These are phyloP conservation scores for Ceratocystis ficicola DNA, from an alignment of 2,329 filamentous ascomycete genomes.

Conservation along the genomic window DNA sequence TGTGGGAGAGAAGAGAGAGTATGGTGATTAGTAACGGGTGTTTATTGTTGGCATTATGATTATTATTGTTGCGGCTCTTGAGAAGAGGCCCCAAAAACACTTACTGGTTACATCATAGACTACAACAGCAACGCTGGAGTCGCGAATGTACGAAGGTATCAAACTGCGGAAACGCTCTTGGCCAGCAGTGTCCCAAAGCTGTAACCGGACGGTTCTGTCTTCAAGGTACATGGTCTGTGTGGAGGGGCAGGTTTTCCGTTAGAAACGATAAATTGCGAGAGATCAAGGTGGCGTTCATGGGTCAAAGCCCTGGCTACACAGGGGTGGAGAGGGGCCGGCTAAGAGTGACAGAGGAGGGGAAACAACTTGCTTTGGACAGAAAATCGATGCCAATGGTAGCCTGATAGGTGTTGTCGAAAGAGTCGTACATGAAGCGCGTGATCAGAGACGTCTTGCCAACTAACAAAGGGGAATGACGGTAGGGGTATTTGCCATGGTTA, in stretches of 20 bases:
- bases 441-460: slow-evolving; percentile 98
- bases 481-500: slow-evolving; percentile 18
- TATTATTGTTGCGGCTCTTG: too few species aligned
- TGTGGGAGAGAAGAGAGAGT: slow-evolving; percentile 27
- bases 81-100: slow-evolving; percentile 23
- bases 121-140: slow-evolving; percentile 93
- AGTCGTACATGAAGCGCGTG: slow-evolving; percentile 99
- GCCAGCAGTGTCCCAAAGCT: slow-evolving; percentile 96
- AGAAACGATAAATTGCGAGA: slow-evolving; percentile 8
- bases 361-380: slow-evolving; percentile 67
- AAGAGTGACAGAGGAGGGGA: neutral
- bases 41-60: neutral
- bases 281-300: neutral
- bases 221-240: slow-evolving; percentile 94
- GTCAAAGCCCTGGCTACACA: slow-evolving; percentile 3
- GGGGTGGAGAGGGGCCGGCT: slow-evolving; percentile 5
- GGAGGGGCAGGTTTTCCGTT: neutral
- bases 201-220: slow-evolving; percentile 90
- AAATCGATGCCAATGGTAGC: slow-evolving; percentile 99
- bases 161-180: slow-evolving; percentile 94
- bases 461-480: slow-evolving; percentile 31
- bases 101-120: slow-evolving; percentile 95
- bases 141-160: slow-evolving; percentile 96
- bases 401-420: slow-evolving; percentile 99
- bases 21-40: neutral